Base-by-base conservation (phyloP, 192 early-diverging fungal genomes). In the Jimgerdemannia lactiflua region DNA sequence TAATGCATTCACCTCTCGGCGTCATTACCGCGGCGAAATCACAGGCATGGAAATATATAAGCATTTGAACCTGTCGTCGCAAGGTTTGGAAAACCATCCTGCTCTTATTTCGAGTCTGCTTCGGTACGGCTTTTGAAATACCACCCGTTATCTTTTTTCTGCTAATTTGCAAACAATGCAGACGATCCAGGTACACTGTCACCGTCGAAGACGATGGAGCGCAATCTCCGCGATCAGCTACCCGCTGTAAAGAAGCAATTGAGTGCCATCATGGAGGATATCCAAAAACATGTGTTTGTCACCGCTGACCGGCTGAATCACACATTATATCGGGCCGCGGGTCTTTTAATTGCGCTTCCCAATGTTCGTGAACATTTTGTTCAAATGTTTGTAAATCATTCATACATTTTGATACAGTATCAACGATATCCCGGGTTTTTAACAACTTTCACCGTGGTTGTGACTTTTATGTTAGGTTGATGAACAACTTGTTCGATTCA, bases 401-500 rank as follows among this genome's bases (percentile, higher is more conserved):
- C 6, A 67, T 65, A 4, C 40, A 43, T 39, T 76, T 75, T 73
- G 29, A 76, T 76, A 74, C 64, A 39, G 20, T 39, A 9, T 20
- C 17, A 18, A 72, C 20, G 19, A 77, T 79, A 43, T 11, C 10
- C 72, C 42, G 4, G 20, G 19, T 19, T 11, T 43, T 79, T 66
- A 81, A 68, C 67, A 68, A 29, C 29, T 29, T 29, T 29, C 29
- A 29, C 29, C 29, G 29, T 29, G 29, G 29, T 29, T 29, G 29
- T 29, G 29, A 29, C 29, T 43, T 29, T 29, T 81, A 59, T 64
- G 82, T 41, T 74, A 89, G 79, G 68, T 91, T 71, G 89, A 95
- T 74, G 86, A 89, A 71, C 93, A 97, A 66, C 80, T 98, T 14
- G 80, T 97, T 43, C 88, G 91, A 54, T 88, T 95, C 69, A 78